These are phyloP conservation scores for Termitomyces sp. DNA, from an alignment of 768 basidiomycete genomes.

Conservation along the genomic window DNA sequence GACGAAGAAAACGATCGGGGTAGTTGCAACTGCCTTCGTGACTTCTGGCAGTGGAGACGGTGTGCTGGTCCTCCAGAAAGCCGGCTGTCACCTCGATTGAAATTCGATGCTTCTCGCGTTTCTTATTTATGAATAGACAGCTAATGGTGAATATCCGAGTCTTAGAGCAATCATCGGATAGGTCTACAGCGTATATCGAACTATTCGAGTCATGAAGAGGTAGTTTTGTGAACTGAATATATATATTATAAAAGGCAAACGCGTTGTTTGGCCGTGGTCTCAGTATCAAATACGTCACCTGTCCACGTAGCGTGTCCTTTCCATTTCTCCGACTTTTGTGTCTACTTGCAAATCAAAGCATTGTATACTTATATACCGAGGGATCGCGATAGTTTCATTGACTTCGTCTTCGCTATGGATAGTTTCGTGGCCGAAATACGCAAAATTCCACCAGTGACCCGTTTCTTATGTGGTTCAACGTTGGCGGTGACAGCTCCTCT, in stretches of 20 bases:
- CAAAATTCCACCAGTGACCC: constrained; percentile 83
- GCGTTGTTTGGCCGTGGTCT: background rate
- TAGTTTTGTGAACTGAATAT: background rate
- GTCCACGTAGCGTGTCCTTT: background rate
- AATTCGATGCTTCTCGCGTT: background rate
- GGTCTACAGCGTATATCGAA: background rate
- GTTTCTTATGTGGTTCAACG: constrained; percentile 59
- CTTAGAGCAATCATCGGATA: background rate
- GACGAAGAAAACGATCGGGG: constrained; percentile 41
- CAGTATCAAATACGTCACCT: background rate
- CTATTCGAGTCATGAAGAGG: background rate
- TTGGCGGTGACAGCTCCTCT: constrained; percentile 55
- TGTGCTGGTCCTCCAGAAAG: background rate
- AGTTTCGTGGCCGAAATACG: constrained; percentile 54
- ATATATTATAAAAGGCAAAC: background rate
- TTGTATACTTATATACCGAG: too few species aligned
- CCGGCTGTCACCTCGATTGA: background rate
- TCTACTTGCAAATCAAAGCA: background rate
- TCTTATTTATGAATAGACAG: background rate
- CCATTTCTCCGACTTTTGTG: background rate
- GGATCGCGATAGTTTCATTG: background rate
- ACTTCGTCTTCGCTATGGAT: constrained; percentile 28
- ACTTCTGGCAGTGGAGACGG: background rate
- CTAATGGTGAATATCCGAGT: background rate
- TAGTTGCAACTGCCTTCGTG: background rate